Conservation (phyloP, 2,329 filamentous ascomycete species). For the Aspergillus japonicus region DNA sequence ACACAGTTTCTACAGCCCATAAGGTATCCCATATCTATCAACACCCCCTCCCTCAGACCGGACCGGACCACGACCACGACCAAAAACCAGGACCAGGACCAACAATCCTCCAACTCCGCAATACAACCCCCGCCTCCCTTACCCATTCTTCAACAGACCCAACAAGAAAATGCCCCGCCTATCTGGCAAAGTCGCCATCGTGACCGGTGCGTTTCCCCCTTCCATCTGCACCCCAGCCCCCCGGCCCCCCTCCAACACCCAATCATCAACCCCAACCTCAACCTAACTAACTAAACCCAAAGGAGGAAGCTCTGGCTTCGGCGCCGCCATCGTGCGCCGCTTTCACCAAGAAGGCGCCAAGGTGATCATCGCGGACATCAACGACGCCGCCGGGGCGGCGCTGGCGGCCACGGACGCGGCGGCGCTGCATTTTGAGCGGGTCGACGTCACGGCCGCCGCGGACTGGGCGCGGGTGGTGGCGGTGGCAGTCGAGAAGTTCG, state of each 20-base stretch:
- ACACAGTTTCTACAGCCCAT: too few relatives aligned
- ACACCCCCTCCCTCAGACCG: too few relatives aligned
- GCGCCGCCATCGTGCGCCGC: conserved; percentile 41
- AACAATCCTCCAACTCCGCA: not conserved
- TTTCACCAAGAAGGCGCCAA: conserved; percentile 44
- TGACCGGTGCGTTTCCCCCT: conserved; percentile 39
- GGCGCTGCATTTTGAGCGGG: conserved; percentile 33
- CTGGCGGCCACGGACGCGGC: conserved; percentile 31
- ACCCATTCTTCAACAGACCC: not conserved
- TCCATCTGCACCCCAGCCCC: too few relatives aligned
- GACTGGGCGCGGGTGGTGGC: conserved; percentile 38
- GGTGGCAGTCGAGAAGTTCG: conserved; percentile 30
- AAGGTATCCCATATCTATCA: too few relatives aligned
- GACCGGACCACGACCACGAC: too few relatives aligned
- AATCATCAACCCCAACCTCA: not conserved
- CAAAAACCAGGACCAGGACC: too few relatives aligned
- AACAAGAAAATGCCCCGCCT: conserved; percentile 31
- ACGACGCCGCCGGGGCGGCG: conserved; percentile 34
- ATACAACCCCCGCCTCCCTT: not conserved
- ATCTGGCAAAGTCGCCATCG: conserved; percentile 47
- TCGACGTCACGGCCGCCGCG: conserved; percentile 35
- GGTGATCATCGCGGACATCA: conserved; percentile 45
- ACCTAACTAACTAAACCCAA: not conserved
- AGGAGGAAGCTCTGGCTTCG: conserved; percentile 46
- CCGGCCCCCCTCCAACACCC: too few relatives aligned